These are phyloP conservation scores for Phaeotremella fagi DNA, from an alignment of 768 basidiomycete genomes.

Conservation along the genomic window DNA sequence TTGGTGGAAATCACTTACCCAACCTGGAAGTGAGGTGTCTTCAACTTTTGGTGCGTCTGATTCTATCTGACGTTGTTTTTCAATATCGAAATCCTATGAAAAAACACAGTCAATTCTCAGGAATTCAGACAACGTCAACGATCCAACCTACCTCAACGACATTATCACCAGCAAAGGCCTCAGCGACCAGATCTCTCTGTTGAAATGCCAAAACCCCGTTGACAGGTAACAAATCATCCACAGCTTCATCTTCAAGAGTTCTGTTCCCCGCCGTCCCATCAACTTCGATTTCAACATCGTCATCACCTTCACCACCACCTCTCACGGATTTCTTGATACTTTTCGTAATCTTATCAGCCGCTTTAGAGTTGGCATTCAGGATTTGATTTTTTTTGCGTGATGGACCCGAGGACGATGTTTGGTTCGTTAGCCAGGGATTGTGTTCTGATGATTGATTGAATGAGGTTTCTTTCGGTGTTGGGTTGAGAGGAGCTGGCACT, in stretches of 20 bases:
- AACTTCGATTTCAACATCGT: conserved; percentile 68
- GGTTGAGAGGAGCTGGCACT: background rate
- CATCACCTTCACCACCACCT: conserved; percentile 64
- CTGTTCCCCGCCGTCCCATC: conserved; percentile 47
- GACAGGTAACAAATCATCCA: conserved; percentile 51
- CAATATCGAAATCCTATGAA: conserved; percentile 72
- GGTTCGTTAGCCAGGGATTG: conserved; percentile 80
- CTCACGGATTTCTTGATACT: conserved; percentile 66
- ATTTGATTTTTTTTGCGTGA: conserved; percentile 71
- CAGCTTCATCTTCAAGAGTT: conserved; percentile 55
- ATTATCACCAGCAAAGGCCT: conserved; percentile 95
- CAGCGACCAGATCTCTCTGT: conserved; percentile 86
- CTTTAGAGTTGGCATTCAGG: conserved; percentile 59
- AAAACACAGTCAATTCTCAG: too few relatives aligned
- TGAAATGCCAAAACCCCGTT: conserved; percentile 64
- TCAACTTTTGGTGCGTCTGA: conserved; percentile 80
- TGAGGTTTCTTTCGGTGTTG: background rate
- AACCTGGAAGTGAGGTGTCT: conserved; percentile 87
- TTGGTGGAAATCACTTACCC: conserved; percentile 58
- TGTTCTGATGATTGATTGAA: conserved; percentile 19
- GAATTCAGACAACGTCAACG: too few relatives aligned
- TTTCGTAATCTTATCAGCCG: conserved; percentile 64
- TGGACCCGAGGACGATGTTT: conserved; percentile 51
- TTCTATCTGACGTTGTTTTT: conserved; percentile 75
- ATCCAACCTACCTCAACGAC: conserved; percentile 72